Percentiles rank a stretch among this genome's conserved stretches.
These are phyloP conservation scores for Pichia gijzeniarum DNA, from an alignment of 805 yeast species.

Conservation along the genomic window DNA sequence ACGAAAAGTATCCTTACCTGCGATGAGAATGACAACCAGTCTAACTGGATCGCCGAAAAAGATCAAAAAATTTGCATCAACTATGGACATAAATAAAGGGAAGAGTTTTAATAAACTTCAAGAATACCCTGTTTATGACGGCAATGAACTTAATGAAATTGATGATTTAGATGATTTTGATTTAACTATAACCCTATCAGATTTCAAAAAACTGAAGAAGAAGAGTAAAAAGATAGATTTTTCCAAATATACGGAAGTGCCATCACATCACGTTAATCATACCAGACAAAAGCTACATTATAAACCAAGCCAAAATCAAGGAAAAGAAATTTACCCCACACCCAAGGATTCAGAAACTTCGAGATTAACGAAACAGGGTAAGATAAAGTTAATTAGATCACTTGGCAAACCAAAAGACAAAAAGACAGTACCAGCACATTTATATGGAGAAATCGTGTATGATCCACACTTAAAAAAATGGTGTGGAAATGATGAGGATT, in stretches of 20 bases:
- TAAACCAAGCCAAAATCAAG: not conserved
- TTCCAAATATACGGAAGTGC: slow-evolving; percentile 23
- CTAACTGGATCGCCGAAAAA: slow-evolving; percentile 18
- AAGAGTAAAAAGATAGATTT: slow-evolving; percentile 25
- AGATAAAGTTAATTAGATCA: slow-evolving; percentile 25
- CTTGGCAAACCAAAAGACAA: slow-evolving; percentile 23
- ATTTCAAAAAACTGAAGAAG: slow-evolving; percentile 21
- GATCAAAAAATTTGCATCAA: slow-evolving; percentile 26
- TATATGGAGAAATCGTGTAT: slow-evolving; percentile 42
- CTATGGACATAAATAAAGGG: slow-evolving; percentile 19
- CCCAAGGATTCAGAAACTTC: slow-evolving; percentile 11
- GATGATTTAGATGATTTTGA: slow-evolving; percentile 24
- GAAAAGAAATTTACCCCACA: not conserved
- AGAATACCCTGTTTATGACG: slow-evolving; percentile 9
- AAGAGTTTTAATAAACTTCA: not conserved
- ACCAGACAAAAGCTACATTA: slow-evolving; percentile 1
- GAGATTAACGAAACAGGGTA: slow-evolving; percentile 28
- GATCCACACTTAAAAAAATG: slow-evolving; percentile 47
- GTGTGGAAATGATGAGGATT: slow-evolving; percentile 62
- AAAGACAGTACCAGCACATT: slow-evolving; percentile 26
- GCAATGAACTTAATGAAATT: slow-evolving; percentile 21
- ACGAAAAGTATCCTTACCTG: slow-evolving; percentile 25
- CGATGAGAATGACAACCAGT: slow-evolving; percentile 14
- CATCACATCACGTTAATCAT: slow-evolving; percentile 12
- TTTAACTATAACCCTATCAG: slow-evolving; percentile 25